Base-by-base conservation (phyloP, 164 flowering plant genomes). In the Magnolia kwangsiensis region DNA sequence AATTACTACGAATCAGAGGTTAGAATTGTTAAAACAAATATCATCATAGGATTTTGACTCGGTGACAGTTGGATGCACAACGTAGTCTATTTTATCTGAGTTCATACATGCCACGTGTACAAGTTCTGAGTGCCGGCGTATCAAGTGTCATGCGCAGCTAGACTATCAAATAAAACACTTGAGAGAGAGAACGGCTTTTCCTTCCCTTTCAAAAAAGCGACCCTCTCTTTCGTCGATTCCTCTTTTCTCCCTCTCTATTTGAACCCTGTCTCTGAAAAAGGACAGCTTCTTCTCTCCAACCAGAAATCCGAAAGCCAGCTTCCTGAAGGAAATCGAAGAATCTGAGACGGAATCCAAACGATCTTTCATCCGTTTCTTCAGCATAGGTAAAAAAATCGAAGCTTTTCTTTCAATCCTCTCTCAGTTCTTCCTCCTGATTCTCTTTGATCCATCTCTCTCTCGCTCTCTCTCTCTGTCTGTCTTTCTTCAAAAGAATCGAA, bases 151-250 rank as follows among this genome's bases (percentile, higher is more conserved):
- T 55, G 2, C 0, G 13, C 61, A 11, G 19, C 13, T 3, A 16
- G 61, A 55, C 19, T 55, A 55, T 55, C 16, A 11, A 55, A 55
- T 55, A 4, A 37, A 37, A 37, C 45, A 37, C 45, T 55, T 16
- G 61, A 55, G 50, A 20, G 55, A 69, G 72, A 37, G 72, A 29
- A 45, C 72, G 72, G 37, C 29, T 69, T 69, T 55, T 31, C 51
- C 20, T 69, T 14, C 20, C 50, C 72, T 69, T 70, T 70, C 72
- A 19, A 70, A 49, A 70, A 70, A 70, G 72, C 20, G 55, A 37
- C 11, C 51, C 2, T 49, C 37, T 70, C 58, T 37, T 70, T 49
- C 72, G 49, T 45, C 72, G 3, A 55, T 55, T 55, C 61, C 18
- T 16, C 61, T 55, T 55, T 55, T 55, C 61, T 55, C 61, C 61